Evolutionary conservation across 2,329 filamentous ascomycete species (phyloP), one percentile per base, ranked within the genome.

Genomic region (Fusarium sp.): DNA sequence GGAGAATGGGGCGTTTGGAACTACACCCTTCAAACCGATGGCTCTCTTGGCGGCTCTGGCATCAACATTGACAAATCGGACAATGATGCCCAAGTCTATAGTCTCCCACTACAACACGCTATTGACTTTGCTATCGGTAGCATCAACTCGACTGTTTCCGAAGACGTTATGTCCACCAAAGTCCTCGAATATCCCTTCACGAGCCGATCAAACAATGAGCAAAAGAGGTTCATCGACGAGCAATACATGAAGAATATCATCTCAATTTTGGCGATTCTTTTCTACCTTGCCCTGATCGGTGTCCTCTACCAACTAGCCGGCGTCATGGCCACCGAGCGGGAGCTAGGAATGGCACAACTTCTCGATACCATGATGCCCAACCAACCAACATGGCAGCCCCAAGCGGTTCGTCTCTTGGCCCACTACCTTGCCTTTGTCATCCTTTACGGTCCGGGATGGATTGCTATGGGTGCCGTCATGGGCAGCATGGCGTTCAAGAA

Each of bases 291-390:
- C 20, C 87, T 94, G 62, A 91, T 93, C 2, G 60, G 60, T 17
- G 88, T 96, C 10, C 91, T 91, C 53, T 97, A 96, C 79, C 94
- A 96, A 77, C 85, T 95, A 64, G 93, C 93, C 1, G 94, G 94
- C 5, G 89, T 94, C 73, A 92, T 96, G 82, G 93, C 94, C 4
- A 90, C 90, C 3, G 94, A 97, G 82, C 86, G 94, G 61, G 94
- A 97, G 83, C 84, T 91, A 17, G 94, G 94, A 36, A 94, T 96
- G 87, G 92, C 92, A 6, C 93, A 94, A 70, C 85, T 97, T 9
- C 90, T 97, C 53, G 94, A 97, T 81, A 92, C 93, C 44, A 96
- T 96, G 93, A 94, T 94, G 84, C 92, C 93, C 1, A 93, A 92
- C 65, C 87, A 87, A 66, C 87, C 87, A 38, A 84, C 88, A 57